A percentile compares a stretch with the other conserved stretches of the same genome.
Conservation (phyloP, 768 basidiomycete species). For the Ramaria sp. region DNA sequence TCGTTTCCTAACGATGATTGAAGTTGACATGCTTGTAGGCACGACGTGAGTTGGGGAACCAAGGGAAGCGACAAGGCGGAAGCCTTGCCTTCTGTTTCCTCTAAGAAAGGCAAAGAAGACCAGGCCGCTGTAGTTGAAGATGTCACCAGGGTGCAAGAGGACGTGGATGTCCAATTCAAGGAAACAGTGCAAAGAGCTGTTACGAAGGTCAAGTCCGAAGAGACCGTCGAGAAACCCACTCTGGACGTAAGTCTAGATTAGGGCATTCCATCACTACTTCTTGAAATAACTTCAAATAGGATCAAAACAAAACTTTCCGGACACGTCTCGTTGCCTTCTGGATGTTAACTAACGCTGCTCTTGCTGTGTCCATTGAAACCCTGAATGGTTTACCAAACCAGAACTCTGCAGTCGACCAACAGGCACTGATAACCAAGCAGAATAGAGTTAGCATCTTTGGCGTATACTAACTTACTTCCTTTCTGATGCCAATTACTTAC, state of each 20-base stretch:
- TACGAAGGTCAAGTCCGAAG: slow-evolving; percentile 57
- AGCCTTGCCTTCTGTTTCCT: slow-evolving; percentile 78
- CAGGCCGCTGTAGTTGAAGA: slow-evolving; percentile 79
- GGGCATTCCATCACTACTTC: not conserved
- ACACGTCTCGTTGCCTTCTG: slow-evolving; percentile 76
- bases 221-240: slow-evolving; percentile 65
- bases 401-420: slow-evolving; percentile 29
- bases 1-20: not conserved
- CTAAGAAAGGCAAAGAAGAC: slow-evolving; percentile 66
- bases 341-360: slow-evolving; percentile 63
- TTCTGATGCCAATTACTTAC: slow-evolving; percentile 21
- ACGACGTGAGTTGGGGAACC: slow-evolving; percentile 84
- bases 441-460: slow-evolving; percentile 3
- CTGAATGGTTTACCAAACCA: slow-evolving; percentile 47
- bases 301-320: slow-evolving; percentile 87
- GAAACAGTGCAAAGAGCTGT: slow-evolving; percentile 84
- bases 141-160: slow-evolving; percentile 69
- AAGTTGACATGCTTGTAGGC: not conserved
- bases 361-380: slow-evolving; percentile 69
- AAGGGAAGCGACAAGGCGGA: slow-evolving; percentile 94
- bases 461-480: slow-evolving; percentile 7
- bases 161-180: slow-evolving; percentile 86
- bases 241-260: slow-evolving; percentile 38
- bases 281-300: slow-evolving; percentile 19
- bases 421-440: slow-evolving; percentile 20